Percentiles rank a stretch among this genome's conserved stretches.
phyloP scores from a whole-genome alignment of 345 rosid genomes.

The Punica granatum region DNA sequence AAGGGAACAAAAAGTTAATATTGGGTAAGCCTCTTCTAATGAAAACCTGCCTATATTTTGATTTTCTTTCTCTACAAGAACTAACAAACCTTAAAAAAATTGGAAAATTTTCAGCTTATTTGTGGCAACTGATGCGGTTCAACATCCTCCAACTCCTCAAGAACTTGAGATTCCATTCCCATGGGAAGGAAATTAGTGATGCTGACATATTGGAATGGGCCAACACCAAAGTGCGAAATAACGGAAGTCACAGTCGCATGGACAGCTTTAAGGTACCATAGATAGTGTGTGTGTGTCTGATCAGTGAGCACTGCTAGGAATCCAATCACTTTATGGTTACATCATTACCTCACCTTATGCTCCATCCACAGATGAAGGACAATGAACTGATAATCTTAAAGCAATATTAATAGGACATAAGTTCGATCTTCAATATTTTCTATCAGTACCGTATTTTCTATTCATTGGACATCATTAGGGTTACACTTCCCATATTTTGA shows the following conservation, averaged over 20 bases:
- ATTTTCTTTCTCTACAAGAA: not conserved
- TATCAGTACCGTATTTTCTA: too few species aligned
- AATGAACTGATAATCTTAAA: not conserved
- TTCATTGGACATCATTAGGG: too few species aligned
- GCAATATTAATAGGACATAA: too few species aligned
- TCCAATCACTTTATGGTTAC: not conserved
- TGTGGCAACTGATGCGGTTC: constrained; percentile 96
- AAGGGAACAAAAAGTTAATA: constrained; percentile 89
- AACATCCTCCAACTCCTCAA: constrained; percentile 88
- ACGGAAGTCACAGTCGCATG: constrained; percentile 71
- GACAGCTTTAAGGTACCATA: constrained; percentile 83
- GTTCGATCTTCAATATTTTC: too few species aligned
- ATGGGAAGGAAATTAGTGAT: constrained; percentile 80
- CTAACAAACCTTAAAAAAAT: not conserved
- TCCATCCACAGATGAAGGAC: not conserved
- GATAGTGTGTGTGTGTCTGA: not conserved
- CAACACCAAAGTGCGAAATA: constrained; percentile 56
- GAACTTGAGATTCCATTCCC: constrained; percentile 85
- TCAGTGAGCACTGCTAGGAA: not conserved
- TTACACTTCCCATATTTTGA: too few species aligned
- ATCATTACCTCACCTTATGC: not conserved
- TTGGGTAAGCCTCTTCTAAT: constrained; percentile 43
- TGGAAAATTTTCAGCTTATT: constrained; percentile 42
- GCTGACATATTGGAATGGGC: constrained; percentile 92
- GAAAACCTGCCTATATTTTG: not conserved